Evolutionary conservation across 108 stramenopile species (phyloP).

Genomic region (Skeletonema menzelii): DNA sequence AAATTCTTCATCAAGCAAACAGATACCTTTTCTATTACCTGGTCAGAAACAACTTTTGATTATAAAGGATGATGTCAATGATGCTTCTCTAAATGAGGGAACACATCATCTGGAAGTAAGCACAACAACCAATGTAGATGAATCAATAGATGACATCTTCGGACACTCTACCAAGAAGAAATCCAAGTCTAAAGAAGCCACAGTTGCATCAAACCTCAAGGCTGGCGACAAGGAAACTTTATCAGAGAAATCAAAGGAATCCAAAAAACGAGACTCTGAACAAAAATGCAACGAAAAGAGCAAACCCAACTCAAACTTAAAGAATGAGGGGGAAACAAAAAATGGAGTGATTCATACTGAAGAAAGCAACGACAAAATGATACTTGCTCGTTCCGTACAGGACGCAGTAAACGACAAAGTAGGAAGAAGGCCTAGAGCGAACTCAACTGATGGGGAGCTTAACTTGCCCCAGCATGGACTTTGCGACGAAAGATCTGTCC

Average conservation of each 20-base stretch:
- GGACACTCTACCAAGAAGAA: not conserved
- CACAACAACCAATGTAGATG: not conserved
- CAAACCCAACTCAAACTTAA: conserved; percentile 1
- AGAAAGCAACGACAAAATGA: conserved; percentile 20
- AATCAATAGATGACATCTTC: conserved; percentile 42
- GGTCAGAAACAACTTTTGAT: not conserved
- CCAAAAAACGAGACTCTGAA: not conserved
- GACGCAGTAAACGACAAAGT: conserved; percentile 70
- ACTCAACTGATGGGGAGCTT: conserved; percentile 80
- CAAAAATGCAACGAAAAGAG: conserved; percentile 3
- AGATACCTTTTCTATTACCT: conserved; percentile 17
- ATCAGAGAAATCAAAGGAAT: not conserved
- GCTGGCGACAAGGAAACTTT: not conserved
- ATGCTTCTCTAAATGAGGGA: not conserved
- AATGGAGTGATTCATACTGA: not conserved
- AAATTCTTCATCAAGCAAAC: conserved; percentile 7
- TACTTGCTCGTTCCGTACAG: conserved; percentile 68
- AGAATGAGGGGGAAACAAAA: conserved; percentile 4
- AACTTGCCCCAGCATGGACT: conserved; percentile 80
- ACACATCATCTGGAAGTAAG: not conserved
- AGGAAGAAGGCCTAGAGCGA: conserved; percentile 74
- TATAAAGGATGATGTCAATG: not conserved
- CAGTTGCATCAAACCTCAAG: not conserved
- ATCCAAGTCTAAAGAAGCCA: conserved; percentile 1
- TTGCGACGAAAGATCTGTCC: conserved; percentile 73